A percentile compares a stretch with the other conserved stretches of the same genome.
Evolutionary conservation across 1,284 basidiomycete species (phyloP).

Genomic region (Ustilago sp.): DNA sequence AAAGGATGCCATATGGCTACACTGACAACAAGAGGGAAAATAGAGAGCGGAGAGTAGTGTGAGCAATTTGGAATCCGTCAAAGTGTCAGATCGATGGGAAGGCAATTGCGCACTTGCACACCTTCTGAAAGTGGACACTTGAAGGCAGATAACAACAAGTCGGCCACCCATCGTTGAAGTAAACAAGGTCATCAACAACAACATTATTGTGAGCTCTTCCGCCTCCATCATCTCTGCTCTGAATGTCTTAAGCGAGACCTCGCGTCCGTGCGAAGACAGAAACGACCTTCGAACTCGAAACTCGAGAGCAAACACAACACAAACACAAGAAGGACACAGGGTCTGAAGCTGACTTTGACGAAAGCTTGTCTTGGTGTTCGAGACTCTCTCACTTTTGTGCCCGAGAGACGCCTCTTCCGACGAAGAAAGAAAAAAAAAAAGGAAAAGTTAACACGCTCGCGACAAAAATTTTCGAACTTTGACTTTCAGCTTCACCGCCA

Average conservation of each 20-base stretch:
- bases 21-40: neutral
- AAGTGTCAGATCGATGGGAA: slow-evolving; percentile 1
- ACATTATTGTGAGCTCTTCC: neutral
- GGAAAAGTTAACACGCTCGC: slow-evolving; percentile 24
- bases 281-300: neutral
- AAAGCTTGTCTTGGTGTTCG: neutral
- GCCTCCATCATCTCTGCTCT: neutral
- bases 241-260: neutral
- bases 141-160: neutral
- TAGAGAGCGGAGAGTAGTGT: neutral
- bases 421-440: neutral
- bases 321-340: neutral
- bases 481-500: slow-evolving; percentile 20
- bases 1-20: neutral
- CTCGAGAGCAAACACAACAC: neutral
- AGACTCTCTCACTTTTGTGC: slow-evolving; percentile 4
- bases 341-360: neutral
- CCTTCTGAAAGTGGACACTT: slow-evolving; percentile 1
- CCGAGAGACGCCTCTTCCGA: neutral
- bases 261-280: neutral
- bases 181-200: neutral
- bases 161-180: neutral
- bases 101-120: neutral
- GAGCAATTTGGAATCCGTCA: neutral
- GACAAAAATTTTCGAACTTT: slow-evolving; percentile 27